Evolutionary conservation across 495 filamentous ascomycete species (phyloP).

Genomic region (Aspergillus homomorphus): DNA sequence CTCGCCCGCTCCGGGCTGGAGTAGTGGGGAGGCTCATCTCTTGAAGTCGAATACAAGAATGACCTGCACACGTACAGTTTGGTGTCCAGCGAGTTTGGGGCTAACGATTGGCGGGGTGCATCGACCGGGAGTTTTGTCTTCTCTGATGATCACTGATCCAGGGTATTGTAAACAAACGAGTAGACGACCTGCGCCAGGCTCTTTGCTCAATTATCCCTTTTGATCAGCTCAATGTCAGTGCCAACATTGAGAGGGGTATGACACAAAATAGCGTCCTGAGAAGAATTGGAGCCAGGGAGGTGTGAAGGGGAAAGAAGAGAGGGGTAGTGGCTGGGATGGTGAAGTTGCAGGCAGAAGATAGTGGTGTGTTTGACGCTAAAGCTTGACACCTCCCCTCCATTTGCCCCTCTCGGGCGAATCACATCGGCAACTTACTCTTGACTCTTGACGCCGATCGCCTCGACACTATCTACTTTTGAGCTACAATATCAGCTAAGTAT

Average conservation of each 20-base stretch:
- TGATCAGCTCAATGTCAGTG: not conserved
- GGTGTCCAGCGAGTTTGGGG: not conserved
- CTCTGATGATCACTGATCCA: not conserved
- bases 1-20: constrained; percentile 21
- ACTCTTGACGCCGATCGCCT: not conserved
- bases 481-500: no score
- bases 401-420: not conserved
- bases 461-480: not conserved
- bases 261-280: no score
- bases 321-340: not conserved
- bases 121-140: not conserved
- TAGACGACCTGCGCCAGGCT: not conserved
- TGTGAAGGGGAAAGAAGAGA: not conserved
- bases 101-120: not conserved
- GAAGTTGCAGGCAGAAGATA: not conserved
- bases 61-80: not conserved
- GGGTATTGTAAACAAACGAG: not conserved
- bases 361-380: no score
- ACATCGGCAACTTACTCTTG: no score
- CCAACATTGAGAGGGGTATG: not conserved
- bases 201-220: not conserved
- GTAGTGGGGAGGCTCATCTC: constrained; percentile 14
- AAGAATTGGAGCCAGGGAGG: no score
- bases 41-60: not conserved
- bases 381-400: not conserved